Evolutionary conservation across 208 protist genomes (phyloP).

Genomic region (Angomonas ambiguus): DNA sequence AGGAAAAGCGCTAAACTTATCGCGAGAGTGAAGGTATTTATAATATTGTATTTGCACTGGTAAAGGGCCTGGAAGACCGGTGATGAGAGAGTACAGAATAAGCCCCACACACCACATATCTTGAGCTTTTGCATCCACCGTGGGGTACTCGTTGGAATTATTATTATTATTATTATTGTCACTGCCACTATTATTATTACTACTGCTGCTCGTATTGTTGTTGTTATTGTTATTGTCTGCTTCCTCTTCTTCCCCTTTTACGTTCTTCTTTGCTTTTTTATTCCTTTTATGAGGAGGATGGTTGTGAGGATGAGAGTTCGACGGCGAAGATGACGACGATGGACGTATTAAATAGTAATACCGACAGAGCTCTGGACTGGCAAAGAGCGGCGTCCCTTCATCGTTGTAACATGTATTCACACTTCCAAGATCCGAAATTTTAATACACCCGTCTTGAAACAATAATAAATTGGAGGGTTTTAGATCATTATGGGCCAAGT

Average conservation of each 20-base stretch:
- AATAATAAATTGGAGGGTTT: conserved; percentile 82
- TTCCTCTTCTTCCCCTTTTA: not conserved
- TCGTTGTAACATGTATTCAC: conserved; percentile 52
- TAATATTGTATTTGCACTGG: conserved; percentile 40
- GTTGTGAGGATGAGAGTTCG: conserved; percentile 13
- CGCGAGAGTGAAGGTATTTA: conserved; percentile 17
- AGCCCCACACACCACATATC: conserved; percentile 86
- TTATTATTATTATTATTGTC: conserved; percentile 9
- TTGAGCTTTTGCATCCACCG: conserved; percentile 36
- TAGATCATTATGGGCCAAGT: conserved; percentile 82
- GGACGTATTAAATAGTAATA: conserved; percentile 42
- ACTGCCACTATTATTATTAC: not conserved
- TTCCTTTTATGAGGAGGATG: no score
- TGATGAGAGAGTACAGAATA: conserved; percentile 73
- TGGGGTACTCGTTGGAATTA: no score
- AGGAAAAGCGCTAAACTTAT: no score
- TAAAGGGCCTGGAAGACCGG: conserved; percentile 44
- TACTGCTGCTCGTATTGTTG: not conserved
- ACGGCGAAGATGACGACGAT: conserved; percentile 13
- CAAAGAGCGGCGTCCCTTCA: conserved; percentile 79
- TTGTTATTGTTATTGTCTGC: not conserved
- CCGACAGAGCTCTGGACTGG: conserved; percentile 83
- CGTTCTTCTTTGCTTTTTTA: conserved; percentile 8
- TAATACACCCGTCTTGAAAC: conserved; percentile 68
- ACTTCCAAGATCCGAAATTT: conserved; percentile 71